Percentiles rank a stretch among this genome's conserved stretches.
phyloP scores from a whole-genome alignment of 306 rosid genomes.

The Casuarina cunninghamiana region DNA sequence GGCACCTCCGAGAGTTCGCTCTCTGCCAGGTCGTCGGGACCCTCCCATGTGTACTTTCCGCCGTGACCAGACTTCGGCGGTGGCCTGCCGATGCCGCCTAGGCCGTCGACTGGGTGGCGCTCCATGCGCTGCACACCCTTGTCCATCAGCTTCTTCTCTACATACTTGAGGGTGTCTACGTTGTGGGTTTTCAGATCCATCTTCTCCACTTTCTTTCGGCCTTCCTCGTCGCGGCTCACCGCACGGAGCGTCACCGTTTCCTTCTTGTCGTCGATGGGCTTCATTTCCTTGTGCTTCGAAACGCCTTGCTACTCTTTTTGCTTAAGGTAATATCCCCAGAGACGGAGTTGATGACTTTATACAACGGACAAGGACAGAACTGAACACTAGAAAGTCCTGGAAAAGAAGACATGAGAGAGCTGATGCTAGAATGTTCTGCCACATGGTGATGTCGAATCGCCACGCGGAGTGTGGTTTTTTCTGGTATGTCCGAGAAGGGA shows the following conservation, averaged over 20 bases:
- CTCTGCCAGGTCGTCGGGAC: slow-evolving; percentile 49
- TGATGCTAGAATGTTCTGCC: slow-evolving; percentile 31
- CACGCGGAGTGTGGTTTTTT: slow-evolving; percentile 23
- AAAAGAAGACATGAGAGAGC: background rate
- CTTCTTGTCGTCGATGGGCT: slow-evolving; percentile 51
- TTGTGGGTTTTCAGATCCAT: slow-evolving; percentile 47
- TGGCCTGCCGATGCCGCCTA: slow-evolving; percentile 41
- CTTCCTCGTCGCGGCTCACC: slow-evolving; percentile 64
- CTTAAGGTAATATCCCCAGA: accelerated
- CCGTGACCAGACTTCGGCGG: slow-evolving; percentile 78
- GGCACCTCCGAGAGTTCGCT: slow-evolving; percentile 47
- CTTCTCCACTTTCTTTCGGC: slow-evolving; percentile 61
- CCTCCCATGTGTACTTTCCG: slow-evolving; percentile 91
- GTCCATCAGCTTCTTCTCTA: slow-evolving; percentile 67
- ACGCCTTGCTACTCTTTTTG: background rate
- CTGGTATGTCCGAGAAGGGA: background rate
- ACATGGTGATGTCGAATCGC: slow-evolving; percentile 4
- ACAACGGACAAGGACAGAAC: background rate
- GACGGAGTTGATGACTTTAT: background rate
- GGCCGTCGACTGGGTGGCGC: slow-evolving; percentile 65
- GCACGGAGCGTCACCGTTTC: slow-evolving; percentile 58
- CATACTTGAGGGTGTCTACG: slow-evolving; percentile 55
- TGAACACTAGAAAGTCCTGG: slow-evolving; percentile 22
- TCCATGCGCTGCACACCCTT: slow-evolving; percentile 68
- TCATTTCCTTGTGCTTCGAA: slow-evolving; percentile 23